A percentile compares a stretch with the other conserved stretches of the same genome.
Conservation (phyloP, 1,139 yeast genomes). For the Kazachstania sp. region DNA sequence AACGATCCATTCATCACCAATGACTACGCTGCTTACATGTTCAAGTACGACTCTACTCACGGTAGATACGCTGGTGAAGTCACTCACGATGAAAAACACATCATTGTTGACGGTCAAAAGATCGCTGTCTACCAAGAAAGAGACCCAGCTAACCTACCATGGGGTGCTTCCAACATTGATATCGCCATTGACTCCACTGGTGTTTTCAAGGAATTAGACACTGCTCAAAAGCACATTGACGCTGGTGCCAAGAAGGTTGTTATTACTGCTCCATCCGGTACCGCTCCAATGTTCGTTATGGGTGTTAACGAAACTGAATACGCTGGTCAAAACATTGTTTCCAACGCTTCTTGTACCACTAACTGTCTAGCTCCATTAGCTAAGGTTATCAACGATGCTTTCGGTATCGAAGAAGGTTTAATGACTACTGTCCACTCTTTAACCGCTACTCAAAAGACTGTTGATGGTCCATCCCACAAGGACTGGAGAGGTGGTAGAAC, state of each 20-base stretch:
- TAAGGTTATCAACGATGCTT: conserved; percentile 68
- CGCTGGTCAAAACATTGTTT: conserved; percentile 61
- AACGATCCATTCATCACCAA: conserved; percentile 79
- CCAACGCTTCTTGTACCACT: conserved; percentile 86
- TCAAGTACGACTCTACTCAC: conserved; percentile 85
- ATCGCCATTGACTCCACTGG: conserved; percentile 82
- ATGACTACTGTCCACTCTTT: conserved; percentile 88
- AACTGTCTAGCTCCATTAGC: conserved; percentile 88
- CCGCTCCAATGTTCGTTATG: conserved; percentile 84
- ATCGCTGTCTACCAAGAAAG: conserved; percentile 69
- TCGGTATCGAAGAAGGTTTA: conserved; percentile 78
- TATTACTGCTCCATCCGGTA: conserved; percentile 79
- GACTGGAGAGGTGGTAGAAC: conserved; percentile 97
- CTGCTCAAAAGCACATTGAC: conserved; percentile 74
- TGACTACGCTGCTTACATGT: conserved; percentile 81
- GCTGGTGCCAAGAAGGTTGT: conserved; percentile 88
- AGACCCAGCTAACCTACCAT: conserved; percentile 76
- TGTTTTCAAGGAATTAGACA: conserved; percentile 70
- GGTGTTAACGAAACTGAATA: conserved; percentile 77
- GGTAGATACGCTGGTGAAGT: conserved; percentile 69
- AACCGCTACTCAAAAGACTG: conserved; percentile 86
- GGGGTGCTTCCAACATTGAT: conserved; percentile 73
- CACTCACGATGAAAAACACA: conserved; percentile 48
- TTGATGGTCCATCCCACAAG: conserved; percentile 89
- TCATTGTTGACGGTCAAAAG: conserved; percentile 59